phyloP scores from a whole-genome alignment of 257 asterid species.

The Salvia rosmarinus region DNA sequence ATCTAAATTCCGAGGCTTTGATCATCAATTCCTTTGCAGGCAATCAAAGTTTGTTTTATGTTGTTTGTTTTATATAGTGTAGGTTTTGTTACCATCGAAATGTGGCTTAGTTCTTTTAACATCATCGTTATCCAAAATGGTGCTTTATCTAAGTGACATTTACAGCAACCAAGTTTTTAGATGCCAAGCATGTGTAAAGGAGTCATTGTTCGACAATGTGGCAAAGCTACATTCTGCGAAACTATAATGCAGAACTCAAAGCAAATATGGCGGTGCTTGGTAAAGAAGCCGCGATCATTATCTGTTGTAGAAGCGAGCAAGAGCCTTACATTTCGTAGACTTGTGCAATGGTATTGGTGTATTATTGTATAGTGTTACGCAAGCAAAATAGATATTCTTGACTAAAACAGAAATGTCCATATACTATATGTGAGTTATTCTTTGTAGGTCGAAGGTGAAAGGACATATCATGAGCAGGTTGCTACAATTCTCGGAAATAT shows the following conservation, averaged over 20 bases:
- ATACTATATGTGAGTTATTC: conserved; percentile 26
- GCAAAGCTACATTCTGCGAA: conserved; percentile 91
- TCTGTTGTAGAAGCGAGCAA: conserved; percentile 95
- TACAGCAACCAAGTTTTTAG: conserved; percentile 86
- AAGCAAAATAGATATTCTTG: conserved; percentile 18
- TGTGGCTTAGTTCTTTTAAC: conserved; percentile 8
- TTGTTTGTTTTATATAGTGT: no score
- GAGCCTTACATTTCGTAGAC: conserved; percentile 92
- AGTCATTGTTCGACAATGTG: conserved; percentile 92
- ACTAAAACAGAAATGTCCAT: background rate
- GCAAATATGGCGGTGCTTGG: conserved; percentile 97
- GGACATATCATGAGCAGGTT: conserved; percentile 78
- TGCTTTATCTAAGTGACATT: conserved; percentile 17
- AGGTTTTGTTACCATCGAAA: no score
- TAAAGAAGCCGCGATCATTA: conserved; percentile 96
- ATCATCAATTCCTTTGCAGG: no score
- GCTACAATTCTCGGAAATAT: conserved; percentile 93
- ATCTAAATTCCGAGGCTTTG: no score
- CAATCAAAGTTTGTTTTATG: no score
- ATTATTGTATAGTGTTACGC: conserved; percentile 15
- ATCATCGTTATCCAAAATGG: conserved; percentile 21
- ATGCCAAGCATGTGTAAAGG: conserved; percentile 92
- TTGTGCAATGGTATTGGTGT: conserved; percentile 94
- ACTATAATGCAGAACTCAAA: conserved; percentile 84
- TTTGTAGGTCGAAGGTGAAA: conserved; percentile 87